Conservation (phyloP, 805 yeast species). For the Komagataella pseudopastoris region DNA sequence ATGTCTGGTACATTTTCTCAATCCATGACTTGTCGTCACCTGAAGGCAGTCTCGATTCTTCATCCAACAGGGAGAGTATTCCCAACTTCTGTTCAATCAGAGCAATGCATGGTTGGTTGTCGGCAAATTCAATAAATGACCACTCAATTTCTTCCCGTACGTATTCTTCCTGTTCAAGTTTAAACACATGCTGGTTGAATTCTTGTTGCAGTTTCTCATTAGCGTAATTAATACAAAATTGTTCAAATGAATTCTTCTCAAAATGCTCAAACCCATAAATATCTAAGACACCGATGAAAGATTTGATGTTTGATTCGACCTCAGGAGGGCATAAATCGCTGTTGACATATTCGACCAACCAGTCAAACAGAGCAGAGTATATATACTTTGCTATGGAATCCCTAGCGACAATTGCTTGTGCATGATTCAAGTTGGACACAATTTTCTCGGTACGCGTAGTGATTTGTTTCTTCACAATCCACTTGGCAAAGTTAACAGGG, state of each 20-base stretch:
- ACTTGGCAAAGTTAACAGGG: constrained; percentile 61
- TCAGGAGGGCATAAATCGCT: constrained; percentile 68
- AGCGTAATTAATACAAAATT: constrained; percentile 93
- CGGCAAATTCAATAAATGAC: constrained; percentile 92
- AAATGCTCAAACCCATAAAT: constrained; percentile 97
- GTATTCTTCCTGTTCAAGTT: constrained; percentile 93
- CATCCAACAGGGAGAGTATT: constrained; percentile 78
- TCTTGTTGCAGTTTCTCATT: constrained; percentile 96
- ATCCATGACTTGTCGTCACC: constrained; percentile 91
- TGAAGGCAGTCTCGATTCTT: constrained; percentile 88
- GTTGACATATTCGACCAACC: constrained; percentile 84
- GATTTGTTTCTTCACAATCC: constrained; percentile 89
- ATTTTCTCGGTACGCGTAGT: constrained; percentile 88
- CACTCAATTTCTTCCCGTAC: constrained; percentile 86
- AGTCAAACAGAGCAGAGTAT: constrained; percentile 85
- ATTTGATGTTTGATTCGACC: constrained; percentile 39
- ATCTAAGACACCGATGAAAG: constrained; percentile 93
- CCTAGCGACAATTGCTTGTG: constrained; percentile 81
- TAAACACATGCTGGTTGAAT: constrained; percentile 94
- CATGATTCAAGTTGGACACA: constrained; percentile 65
- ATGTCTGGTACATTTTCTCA: constrained; percentile 75
- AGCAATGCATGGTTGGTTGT: constrained; percentile 92
- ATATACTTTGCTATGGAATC: constrained; percentile 96
- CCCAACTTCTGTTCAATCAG: constrained; percentile 86
- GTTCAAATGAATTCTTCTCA: constrained; percentile 89